These are phyloP conservation scores for Penicillium canescens DNA, from an alignment of 495 filamentous ascomycete genomes.

Conservation along the genomic window DNA sequence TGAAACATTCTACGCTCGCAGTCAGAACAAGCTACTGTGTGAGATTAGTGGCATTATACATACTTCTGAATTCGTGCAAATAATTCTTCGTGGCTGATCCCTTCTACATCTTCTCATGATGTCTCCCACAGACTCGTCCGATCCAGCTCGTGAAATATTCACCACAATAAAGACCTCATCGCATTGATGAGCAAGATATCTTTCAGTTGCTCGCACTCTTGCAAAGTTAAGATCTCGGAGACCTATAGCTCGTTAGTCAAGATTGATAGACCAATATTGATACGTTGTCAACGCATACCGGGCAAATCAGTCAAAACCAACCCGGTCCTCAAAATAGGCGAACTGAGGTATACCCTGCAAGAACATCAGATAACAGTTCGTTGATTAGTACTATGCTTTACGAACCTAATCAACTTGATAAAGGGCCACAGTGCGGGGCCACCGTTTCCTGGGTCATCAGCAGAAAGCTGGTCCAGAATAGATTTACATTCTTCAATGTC, in stretches of 20 bases:
- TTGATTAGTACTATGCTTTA: background rate
- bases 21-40: background rate
- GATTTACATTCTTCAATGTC: slow-evolving; percentile 19
- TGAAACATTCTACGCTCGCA: slow-evolving; percentile 15
- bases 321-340: slow-evolving; percentile 26
- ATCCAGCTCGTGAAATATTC: slow-evolving; percentile 17
- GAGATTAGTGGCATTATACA: background rate
- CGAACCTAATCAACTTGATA: slow-evolving; percentile 33
- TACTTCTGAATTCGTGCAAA: slow-evolving; percentile 32
- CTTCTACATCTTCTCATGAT: slow-evolving; percentile 16
- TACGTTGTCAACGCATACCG: slow-evolving; percentile 19
- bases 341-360: slow-evolving; percentile 31
- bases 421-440: slow-evolving; percentile 33
- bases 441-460: background rate
- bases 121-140: slow-evolving; percentile 24
- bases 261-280: background rate
- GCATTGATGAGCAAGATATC: slow-evolving; percentile 27
- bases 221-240: slow-evolving; percentile 32
- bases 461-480: slow-evolving; percentile 20
- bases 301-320: slow-evolving; percentile 36
- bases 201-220: slow-evolving; percentile 26
- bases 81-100: slow-evolving; percentile 18
- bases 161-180: slow-evolving; percentile 34
- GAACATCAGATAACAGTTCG: slow-evolving; percentile 1
- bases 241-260: background rate